These are phyloP conservation scores for Debaryomyces tyrocola DNA, from an alignment of 805 yeast species.

Conservation along the genomic window DNA sequence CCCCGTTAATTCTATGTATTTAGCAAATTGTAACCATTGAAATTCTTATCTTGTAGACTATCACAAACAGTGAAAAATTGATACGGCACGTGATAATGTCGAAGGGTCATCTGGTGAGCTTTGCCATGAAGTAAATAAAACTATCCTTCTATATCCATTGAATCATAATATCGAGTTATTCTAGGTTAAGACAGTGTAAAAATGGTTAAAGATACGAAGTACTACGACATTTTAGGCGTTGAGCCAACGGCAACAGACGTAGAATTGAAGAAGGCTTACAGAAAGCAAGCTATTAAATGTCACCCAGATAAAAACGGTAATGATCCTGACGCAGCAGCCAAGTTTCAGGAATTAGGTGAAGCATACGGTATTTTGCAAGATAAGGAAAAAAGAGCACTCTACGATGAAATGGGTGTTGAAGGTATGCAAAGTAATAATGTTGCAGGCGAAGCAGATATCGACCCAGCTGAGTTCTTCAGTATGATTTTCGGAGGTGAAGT, in stretches of 20 bases:
- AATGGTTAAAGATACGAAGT: conserved; percentile 84
- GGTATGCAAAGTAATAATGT: conserved; percentile 56
- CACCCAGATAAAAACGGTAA: conserved; percentile 98
- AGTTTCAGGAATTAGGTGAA: conserved; percentile 69
- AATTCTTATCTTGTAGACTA: too few species aligned
- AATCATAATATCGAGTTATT: too few species aligned
- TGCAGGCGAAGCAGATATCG: conserved; percentile 70
- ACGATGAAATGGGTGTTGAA: conserved; percentile 75
- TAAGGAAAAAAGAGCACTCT: conserved; percentile 60
- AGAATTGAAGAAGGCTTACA: conserved; percentile 91
- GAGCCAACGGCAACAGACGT: conserved; percentile 65
- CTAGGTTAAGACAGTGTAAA: not conserved
- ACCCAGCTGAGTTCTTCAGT: conserved; percentile 82
- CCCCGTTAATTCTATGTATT: too few species aligned
- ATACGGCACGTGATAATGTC: too few species aligned
- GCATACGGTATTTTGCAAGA: conserved; percentile 85
- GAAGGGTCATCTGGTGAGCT: too few species aligned
- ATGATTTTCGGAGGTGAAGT: conserved; percentile 84
- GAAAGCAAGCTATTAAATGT: conserved; percentile 82
- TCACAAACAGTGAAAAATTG: too few species aligned
- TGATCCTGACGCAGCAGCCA: conserved; percentile 84
- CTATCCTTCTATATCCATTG: too few species aligned
- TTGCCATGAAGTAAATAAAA: too few species aligned
- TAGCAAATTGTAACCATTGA: too few species aligned
- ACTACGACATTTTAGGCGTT: conserved; percentile 80